Base-by-base conservation (phyloP, 1,284 basidiomycete genomes). In the Cutaneotrichosporon sp. region DNA sequence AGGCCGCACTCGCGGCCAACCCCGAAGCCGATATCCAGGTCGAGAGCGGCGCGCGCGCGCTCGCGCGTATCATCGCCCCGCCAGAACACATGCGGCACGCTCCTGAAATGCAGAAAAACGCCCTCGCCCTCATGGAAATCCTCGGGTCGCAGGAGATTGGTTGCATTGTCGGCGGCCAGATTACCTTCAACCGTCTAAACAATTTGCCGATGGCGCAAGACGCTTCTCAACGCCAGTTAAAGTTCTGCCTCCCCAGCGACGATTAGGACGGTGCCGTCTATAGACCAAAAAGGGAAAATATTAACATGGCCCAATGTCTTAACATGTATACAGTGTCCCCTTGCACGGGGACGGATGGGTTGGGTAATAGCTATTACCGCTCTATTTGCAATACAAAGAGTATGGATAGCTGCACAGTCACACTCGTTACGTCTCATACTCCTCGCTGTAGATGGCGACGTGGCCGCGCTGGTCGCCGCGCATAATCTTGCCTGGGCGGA, bases 381-480 rank as follows among this genome's bases (percentile, higher is more conserved):
- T 41, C 21, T 40, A 21, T 21, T 40, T 41, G n/a, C 18, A 10
- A 40, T 40, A 21, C 39, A 40, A 21, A 30, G 26, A 30, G 26
- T 30, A 30, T 30, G 26, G 26, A 7, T 30, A 30, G 21, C 22
- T 14, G 15, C 13, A 14, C 12, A 15, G 21, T 20, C 26, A 5
- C 26, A 20, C 40, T 10, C 13, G 17, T 35, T 60, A 75, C 54
- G 80, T 83, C 60, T 83, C 81, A 64, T 85, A 86, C 61, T 87
- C 84, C 66, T 87, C 85, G 4, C 82, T 81, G 39, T 84, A 79
- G 49, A 86, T 77, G 30, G 80, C 75, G 53, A 87, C 81, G 21
- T 76, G 78, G 8, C 85, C 84, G 38, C 81, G 78, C 69, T 78
- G 75, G 66, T 88, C 84, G 3, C 86, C 86, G 36, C 73, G 69